phyloP scores from a whole-genome alignment of 768 basidiomycete species.

The Naganishia kalamii region DNA sequence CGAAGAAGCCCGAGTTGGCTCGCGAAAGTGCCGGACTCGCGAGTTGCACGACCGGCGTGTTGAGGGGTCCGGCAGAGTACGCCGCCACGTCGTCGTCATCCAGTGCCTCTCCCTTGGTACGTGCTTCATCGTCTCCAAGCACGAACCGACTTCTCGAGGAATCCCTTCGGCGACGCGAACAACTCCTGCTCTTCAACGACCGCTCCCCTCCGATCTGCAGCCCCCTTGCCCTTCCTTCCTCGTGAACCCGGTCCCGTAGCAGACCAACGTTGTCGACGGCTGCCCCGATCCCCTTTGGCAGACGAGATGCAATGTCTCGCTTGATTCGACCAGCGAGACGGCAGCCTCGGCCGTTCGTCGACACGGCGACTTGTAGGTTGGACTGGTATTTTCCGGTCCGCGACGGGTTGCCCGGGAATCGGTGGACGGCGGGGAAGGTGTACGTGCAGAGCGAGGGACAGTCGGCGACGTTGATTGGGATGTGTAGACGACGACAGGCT shows the following conservation, averaged over 20 bases:
- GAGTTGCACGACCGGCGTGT: constrained; percentile 48
- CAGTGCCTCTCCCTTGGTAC: background rate
- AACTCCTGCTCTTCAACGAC: constrained; percentile 8
- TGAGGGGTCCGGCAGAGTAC: constrained; percentile 38
- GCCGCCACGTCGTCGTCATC: constrained; percentile 47
- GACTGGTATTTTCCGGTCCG: constrained; percentile 26
- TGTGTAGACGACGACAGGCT: constrained; percentile 56
- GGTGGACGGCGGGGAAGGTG: constrained; percentile 76
- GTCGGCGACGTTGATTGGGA: constrained; percentile 82
- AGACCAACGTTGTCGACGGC: constrained; percentile 69
- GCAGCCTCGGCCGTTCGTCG: constrained; percentile 88
- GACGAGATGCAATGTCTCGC: constrained; percentile 68
- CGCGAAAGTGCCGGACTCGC: constrained; percentile 31
- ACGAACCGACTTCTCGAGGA: background rate
- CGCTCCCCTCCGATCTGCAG: constrained; percentile 8
- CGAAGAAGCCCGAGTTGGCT: constrained; percentile 26
- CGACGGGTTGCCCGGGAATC: constrained; percentile 52
- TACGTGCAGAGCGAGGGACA: constrained; percentile 81
- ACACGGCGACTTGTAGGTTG: constrained; percentile 62
- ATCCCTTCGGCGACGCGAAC: background rate
- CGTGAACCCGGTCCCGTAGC: constrained; percentile 52
- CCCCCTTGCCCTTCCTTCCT: constrained; percentile 2
- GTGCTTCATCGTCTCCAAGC: background rate
- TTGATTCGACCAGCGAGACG: constrained; percentile 70
- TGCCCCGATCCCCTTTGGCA: constrained; percentile 65